These are phyloP conservation scores for Pseudocercospora musae DNA, from an alignment of 2,329 filamentous ascomycete genomes.

Conservation along the genomic window DNA sequence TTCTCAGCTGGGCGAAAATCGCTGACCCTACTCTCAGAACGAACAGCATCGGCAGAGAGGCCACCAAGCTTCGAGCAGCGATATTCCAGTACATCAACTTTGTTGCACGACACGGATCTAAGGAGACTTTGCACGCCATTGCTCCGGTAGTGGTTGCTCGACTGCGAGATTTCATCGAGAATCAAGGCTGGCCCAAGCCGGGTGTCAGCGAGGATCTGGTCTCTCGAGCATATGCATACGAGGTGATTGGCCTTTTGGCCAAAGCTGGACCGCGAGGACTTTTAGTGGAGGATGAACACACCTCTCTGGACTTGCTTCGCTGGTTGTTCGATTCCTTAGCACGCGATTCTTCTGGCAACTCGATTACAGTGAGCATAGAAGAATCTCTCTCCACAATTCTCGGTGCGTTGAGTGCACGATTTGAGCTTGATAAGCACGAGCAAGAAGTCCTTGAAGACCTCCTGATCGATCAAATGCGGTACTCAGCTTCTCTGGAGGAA, in stretches of 20 bases:
- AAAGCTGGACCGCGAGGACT: constrained; percentile 61
- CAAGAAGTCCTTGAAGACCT: constrained; percentile 52
- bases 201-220: constrained; percentile 55
- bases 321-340: constrained; percentile 84
- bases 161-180: constrained; percentile 69
- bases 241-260: constrained; percentile 80
- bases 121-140: constrained; percentile 60
- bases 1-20: neutral
- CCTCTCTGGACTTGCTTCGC: constrained; percentile 55
- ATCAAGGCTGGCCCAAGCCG: constrained; percentile 77
- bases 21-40: constrained; percentile 31
- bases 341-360: constrained; percentile 70
- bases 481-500: constrained; percentile 32
- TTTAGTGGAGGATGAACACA: constrained; percentile 41
- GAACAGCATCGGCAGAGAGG: constrained; percentile 63
- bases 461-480: constrained; percentile 58
- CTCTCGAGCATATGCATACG: constrained; percentile 78
- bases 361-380: constrained; percentile 82
- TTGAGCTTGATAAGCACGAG: constrained; percentile 42
- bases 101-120: constrained; percentile 70
- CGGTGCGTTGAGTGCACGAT: constrained; percentile 50
- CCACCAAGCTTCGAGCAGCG: constrained; percentile 73
- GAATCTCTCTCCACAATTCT: constrained; percentile 78
- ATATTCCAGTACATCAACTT: constrained; percentile 86
- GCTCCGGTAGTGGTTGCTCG: constrained; percentile 66